phyloP scores from a whole-genome alignment of 345 rosid species.

The Gossypium australe region DNA sequence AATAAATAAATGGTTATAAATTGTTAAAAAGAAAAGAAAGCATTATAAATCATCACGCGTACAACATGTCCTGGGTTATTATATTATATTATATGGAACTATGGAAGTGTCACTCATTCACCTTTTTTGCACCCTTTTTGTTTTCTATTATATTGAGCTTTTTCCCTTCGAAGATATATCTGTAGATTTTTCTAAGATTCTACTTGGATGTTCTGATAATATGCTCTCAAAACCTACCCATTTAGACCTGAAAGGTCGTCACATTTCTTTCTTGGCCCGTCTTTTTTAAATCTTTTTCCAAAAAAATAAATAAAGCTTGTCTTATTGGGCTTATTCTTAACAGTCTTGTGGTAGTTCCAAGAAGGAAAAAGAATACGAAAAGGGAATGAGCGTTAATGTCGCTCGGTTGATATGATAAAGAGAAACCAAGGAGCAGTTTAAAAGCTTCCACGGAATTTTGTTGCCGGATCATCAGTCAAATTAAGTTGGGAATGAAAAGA shows the following conservation, averaged over 20 bases:
- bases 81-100: slow-evolving; percentile 2
- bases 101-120: not conserved
- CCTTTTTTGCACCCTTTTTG: slow-evolving; percentile 19
- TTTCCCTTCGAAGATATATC: slow-evolving; percentile 12
- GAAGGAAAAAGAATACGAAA: slow-evolving; percentile 24
- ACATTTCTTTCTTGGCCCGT: slow-evolving; percentile 16
- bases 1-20: not conserved
- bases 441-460: slow-evolving; percentile 65
- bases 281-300: not conserved
- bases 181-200: slow-evolving; percentile 28
- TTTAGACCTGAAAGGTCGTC: slow-evolving; percentile 22
- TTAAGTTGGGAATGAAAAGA: slow-evolving; percentile 19
- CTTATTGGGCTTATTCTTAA: slow-evolving; percentile 13
- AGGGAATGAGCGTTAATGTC: slow-evolving; percentile 57
- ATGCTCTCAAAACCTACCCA: slow-evolving; percentile 21
- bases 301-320: not conserved
- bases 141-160: slow-evolving; percentile 15
- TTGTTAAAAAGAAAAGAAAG: slow-evolving; percentile 2
- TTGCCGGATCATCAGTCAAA: slow-evolving; percentile 48
- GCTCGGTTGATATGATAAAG: slow-evolving; percentile 65
- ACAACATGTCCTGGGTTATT: slow-evolving; percentile 13
- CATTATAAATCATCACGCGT: slow-evolving; percentile 20
- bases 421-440: slow-evolving; percentile 60
- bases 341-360: slow-evolving; percentile 40
- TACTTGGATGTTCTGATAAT: slow-evolving; percentile 20